phyloP scores from a whole-genome alignment of 2,329 filamentous ascomycete genomes.

The Venturia effusa region DNA sequence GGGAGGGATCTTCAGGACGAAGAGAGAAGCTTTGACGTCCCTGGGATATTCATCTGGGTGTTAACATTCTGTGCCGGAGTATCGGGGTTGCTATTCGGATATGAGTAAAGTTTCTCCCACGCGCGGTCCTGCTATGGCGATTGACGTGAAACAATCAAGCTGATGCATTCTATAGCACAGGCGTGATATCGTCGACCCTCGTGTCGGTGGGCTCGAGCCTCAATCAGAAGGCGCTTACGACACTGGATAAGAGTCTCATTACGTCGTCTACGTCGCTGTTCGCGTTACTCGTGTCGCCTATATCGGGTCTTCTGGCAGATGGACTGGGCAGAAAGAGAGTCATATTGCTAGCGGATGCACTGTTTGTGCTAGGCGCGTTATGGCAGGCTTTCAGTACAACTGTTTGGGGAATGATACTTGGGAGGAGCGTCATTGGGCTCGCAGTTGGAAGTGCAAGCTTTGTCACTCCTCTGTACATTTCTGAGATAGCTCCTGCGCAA shows the following conservation, averaged over 20 bases:
- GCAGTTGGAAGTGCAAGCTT: conserved; percentile 70
- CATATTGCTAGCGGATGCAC: conserved; percentile 52
- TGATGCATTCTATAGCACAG: conserved; percentile 32
- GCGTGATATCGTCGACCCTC: conserved; percentile 50
- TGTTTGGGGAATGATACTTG: conserved; percentile 55
- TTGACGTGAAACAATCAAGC: background rate
- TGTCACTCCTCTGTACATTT: conserved; percentile 79
- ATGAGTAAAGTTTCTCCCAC: conserved; percentile 35
- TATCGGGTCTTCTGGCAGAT: conserved; percentile 53
- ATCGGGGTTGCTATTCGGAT: conserved; percentile 49
- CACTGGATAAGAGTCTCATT: conserved; percentile 47
- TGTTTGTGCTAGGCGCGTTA: conserved; percentile 59
- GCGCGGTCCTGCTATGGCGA: background rate
- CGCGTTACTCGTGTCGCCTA: conserved; percentile 44
- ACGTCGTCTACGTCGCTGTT: conserved; percentile 48
- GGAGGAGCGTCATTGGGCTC: conserved; percentile 58
- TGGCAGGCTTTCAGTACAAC: conserved; percentile 49
- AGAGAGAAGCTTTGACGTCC: conserved; percentile 11
- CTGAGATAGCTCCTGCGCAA: conserved; percentile 68
- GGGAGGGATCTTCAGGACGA: conserved; percentile 7
- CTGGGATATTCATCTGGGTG: conserved; percentile 40
- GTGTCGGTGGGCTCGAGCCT: conserved; percentile 45
- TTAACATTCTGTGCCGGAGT: conserved; percentile 48
- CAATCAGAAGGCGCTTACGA: conserved; percentile 37
- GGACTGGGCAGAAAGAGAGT: conserved; percentile 69